phyloP scores from a whole-genome alignment of 2,329 filamentous ascomycete genomes.

The Coniochaeta sp. region DNA sequence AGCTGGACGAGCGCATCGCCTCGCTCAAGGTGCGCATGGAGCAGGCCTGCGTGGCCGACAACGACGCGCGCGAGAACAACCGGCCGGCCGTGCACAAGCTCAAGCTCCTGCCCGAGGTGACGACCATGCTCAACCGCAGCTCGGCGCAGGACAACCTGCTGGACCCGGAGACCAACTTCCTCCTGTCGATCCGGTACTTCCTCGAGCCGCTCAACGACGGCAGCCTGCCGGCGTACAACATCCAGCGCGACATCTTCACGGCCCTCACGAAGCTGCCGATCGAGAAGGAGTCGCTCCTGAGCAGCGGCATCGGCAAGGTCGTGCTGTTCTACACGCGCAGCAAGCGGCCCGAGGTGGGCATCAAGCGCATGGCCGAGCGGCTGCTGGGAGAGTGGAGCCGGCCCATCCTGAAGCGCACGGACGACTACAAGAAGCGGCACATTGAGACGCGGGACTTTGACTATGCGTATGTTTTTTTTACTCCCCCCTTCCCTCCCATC shows the following conservation, averaged over 20 bases:
- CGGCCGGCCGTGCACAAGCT: slow-evolving; percentile 88
- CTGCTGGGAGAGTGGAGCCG: slow-evolving; percentile 94
- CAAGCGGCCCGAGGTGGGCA: slow-evolving; percentile 77
- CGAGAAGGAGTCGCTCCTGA: slow-evolving; percentile 82
- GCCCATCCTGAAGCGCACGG: slow-evolving; percentile 86
- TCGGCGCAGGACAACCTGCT: slow-evolving; percentile 78
- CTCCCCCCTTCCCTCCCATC: neutral
- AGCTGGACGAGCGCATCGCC: slow-evolving; percentile 84
- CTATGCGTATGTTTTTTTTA: slow-evolving; percentile 37
- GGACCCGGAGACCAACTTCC: slow-evolving; percentile 89
- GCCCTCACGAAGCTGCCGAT: slow-evolving; percentile 76
- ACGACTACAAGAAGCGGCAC: slow-evolving; percentile 85
- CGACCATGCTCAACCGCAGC: slow-evolving; percentile 81
- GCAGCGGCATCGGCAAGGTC: slow-evolving; percentile 92
- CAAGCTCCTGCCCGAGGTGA: slow-evolving; percentile 85
- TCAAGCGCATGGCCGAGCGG: slow-evolving; percentile 90
- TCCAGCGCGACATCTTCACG: slow-evolving; percentile 88
- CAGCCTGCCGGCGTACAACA: slow-evolving; percentile 90
- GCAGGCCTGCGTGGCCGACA: slow-evolving; percentile 79
- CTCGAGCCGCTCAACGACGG: slow-evolving; percentile 92
- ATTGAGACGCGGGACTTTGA: slow-evolving; percentile 59
- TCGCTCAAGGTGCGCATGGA: slow-evolving; percentile 87
- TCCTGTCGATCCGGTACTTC: slow-evolving; percentile 95
- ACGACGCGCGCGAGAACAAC: slow-evolving; percentile 69
- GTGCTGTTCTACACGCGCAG: slow-evolving; percentile 96